These are phyloP conservation scores for Trifolium dubium DNA, from an alignment of 306 rosid genomes.

Conservation along the genomic window DNA sequence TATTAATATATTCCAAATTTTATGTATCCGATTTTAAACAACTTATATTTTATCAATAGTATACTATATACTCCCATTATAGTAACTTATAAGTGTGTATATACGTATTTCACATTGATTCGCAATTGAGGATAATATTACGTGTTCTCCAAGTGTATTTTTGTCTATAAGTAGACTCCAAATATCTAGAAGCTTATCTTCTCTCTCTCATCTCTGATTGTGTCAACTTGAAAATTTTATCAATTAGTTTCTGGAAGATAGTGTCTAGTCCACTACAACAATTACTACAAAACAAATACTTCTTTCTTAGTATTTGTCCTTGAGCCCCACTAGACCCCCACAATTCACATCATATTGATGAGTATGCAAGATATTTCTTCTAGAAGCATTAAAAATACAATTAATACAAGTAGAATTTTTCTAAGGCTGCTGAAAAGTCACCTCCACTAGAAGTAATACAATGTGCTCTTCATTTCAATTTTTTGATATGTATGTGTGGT, in stretches of 20 bases:
- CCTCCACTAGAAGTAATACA: background rate
- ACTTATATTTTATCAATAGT: background rate
- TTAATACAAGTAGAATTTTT: background rate
- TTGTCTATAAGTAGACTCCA: background rate
- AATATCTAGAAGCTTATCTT: slow-evolving; percentile 1
- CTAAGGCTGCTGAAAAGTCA: background rate
- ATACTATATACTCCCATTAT: background rate
- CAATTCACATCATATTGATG: background rate
- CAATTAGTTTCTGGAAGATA: background rate
- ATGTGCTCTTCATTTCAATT: background rate
- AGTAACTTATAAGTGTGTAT: background rate
- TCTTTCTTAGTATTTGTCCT: background rate
- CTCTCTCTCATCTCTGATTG: background rate
- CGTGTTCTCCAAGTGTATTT: background rate
- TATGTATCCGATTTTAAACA: background rate
- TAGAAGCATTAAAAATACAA: background rate
- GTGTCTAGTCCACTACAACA: background rate
- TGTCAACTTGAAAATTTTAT: background rate
- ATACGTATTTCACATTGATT: background rate
- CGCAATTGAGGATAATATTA: background rate
- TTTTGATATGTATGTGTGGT: background rate
- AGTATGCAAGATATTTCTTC: background rate
- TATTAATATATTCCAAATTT: background rate
- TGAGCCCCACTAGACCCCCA: background rate
- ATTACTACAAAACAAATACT: no score